These are phyloP conservation scores for Effrenium voratum DNA, from an alignment of 73 alveolate species.

Conservation along the genomic window DNA sequence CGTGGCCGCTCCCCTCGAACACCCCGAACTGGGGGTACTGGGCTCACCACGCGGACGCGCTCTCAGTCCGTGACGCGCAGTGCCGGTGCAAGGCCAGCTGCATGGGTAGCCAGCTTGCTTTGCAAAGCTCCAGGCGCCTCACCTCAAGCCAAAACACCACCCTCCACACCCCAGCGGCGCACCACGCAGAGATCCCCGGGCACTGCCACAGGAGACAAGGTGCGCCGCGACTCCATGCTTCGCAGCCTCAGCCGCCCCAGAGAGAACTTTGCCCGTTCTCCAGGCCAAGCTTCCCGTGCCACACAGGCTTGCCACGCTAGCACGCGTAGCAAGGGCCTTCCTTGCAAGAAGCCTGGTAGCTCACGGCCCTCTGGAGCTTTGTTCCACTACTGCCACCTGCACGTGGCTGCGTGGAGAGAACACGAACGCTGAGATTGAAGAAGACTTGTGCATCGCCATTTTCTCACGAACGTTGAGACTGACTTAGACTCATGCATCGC, in stretches of 20 bases:
- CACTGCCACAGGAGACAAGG: constrained; percentile 22
- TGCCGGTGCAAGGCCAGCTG: too few relatives aligned
- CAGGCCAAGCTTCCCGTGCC: too few relatives aligned
- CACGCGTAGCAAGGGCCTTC: too few relatives aligned
- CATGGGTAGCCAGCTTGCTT: background rate
- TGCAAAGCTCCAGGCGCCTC: constrained; percentile 14
- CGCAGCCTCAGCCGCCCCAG: too few relatives aligned
- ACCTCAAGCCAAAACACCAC: background rate
- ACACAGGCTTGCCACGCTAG: too few relatives aligned
- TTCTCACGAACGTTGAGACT: background rate
- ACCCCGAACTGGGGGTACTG: too few relatives aligned
- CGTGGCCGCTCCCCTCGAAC: too few relatives aligned
- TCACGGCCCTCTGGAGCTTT: too few relatives aligned
- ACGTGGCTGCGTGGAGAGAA: background rate
- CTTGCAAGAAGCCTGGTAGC: too few relatives aligned
- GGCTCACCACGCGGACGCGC: too few relatives aligned
- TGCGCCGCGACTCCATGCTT: background rate
- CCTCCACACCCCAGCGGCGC: constrained; percentile 73
- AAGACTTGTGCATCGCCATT: background rate
- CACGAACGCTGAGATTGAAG: constrained; percentile 14
- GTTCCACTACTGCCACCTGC: constrained; percentile 38
- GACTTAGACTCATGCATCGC: background rate
- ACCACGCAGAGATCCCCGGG: constrained; percentile 34
- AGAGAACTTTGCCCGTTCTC: too few relatives aligned
- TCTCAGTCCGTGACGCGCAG: too few relatives aligned